phyloP scores from a whole-genome alignment of 129 eudicot genomes.

The Pseudognaphalium luteoalbum region DNA sequence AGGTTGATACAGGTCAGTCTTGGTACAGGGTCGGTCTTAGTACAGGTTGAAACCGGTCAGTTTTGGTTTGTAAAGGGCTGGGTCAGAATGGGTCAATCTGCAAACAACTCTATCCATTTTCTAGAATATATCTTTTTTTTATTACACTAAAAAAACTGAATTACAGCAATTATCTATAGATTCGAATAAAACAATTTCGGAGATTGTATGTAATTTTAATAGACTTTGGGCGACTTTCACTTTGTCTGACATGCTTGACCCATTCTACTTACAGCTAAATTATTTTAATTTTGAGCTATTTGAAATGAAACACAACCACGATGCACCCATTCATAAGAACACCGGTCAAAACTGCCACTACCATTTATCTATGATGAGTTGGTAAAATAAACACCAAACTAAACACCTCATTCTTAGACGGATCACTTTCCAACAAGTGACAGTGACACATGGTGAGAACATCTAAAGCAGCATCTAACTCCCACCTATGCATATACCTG shows the following conservation, averaged over 20 bases:
- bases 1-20: not conserved
- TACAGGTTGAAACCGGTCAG: not conserved
- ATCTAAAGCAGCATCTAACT: conserved; percentile 93
- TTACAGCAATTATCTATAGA: not conserved
- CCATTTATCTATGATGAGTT: conserved; percentile 13
- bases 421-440: conserved; percentile 71
- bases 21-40: not conserved
- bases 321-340: not conserved
- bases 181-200: not conserved
- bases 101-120: not conserved
- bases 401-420: conserved; percentile 69
- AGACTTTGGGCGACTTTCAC: not conserved
- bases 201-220: not conserved
- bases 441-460: conserved; percentile 99
- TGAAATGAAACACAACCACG: not conserved
- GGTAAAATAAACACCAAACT: conserved; percentile 19
- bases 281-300: not conserved
- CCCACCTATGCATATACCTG: conserved; percentile 95
- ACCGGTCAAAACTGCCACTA: not conserved
- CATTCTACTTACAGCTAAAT: conserved; percentile 1
- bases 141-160: not conserved
- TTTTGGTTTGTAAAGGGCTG: not conserved
- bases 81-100: not conserved
- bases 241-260: not conserved
- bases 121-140: not conserved